Percentiles rank a stretch among this genome's conserved stretches.
Conservation (phyloP, 495 filamentous ascomycete species). For the Aspergillus wentii region DNA sequence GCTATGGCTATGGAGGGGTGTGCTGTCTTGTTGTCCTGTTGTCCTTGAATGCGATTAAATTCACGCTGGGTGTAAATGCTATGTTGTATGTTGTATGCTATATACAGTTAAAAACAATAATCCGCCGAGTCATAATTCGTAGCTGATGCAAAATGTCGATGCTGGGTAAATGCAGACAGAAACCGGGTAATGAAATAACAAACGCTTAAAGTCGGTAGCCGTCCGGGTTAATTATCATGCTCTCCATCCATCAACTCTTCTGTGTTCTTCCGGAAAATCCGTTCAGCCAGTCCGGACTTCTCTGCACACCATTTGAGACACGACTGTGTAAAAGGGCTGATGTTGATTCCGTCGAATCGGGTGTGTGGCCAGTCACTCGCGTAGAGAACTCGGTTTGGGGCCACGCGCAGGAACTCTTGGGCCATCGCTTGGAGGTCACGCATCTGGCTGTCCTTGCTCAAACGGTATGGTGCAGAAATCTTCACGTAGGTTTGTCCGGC, state of each 20-base stretch:
- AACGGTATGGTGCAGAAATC: conserved; percentile 45
- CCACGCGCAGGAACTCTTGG: conserved; percentile 30
- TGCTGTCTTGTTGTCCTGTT: too few species aligned
- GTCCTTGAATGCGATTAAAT: too few species aligned
- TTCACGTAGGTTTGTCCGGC: conserved; percentile 42
- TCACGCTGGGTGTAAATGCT: too few species aligned
- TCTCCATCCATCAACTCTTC: conserved; percentile 34
- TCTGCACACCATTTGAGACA: conserved; percentile 36
- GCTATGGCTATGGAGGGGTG: too few species aligned
- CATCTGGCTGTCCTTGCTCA: conserved; percentile 31
- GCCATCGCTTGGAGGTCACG: conserved; percentile 36
- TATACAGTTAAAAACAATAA: too few species aligned
- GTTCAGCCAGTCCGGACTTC: conserved; percentile 32
- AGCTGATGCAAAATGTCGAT: not conserved
- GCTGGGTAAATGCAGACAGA: not conserved
- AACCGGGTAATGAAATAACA: not conserved
- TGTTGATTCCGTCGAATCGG: conserved; percentile 39
- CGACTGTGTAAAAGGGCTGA: conserved; percentile 37
- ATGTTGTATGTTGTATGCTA: not conserved
- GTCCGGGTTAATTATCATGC: too few species aligned
- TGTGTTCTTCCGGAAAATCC: conserved; percentile 41
- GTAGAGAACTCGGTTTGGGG: conserved; percentile 37
- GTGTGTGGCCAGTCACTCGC: conserved; percentile 54
- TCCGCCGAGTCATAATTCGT: not conserved
- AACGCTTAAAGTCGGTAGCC: too few species aligned